These are phyloP conservation scores for Coniophora puteana DNA, from an alignment of 1,284 basidiomycete genomes.

Conservation along the genomic window DNA sequence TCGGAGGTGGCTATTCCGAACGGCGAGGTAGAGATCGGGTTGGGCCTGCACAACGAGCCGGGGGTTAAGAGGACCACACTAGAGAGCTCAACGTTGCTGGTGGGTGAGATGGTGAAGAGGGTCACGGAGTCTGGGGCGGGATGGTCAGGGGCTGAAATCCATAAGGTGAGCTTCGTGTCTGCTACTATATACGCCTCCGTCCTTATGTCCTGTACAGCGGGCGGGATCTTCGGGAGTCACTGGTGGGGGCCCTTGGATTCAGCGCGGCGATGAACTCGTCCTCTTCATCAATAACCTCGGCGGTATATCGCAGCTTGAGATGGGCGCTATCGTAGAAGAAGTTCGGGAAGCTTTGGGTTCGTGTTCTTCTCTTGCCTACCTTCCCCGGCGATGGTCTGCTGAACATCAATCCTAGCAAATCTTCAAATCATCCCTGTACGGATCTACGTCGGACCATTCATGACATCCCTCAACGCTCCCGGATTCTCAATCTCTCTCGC, in stretches of 20 bases:
- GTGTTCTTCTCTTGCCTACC: constrained; percentile 6
- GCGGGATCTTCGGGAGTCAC: background rate
- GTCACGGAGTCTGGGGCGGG: constrained; percentile 19
- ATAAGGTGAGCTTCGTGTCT: constrained; percentile 4
- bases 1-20: constrained; percentile 10
- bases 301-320: constrained; percentile 50
- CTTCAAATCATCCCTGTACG: constrained; percentile 26
- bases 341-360: constrained; percentile 38
- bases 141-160: constrained; percentile 12
- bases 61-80: constrained; percentile 40
- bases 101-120: constrained; percentile 37
- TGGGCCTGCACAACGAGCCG: constrained; percentile 58
- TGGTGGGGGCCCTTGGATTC: constrained; percentile 13
- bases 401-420: background rate
- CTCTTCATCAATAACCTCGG: constrained; percentile 55
- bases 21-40: constrained; percentile 39
- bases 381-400: background rate
- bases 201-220: background rate
- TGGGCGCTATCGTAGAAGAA: constrained; percentile 45
- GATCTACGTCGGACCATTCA: constrained; percentile 36
- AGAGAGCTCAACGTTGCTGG: constrained; percentile 23
- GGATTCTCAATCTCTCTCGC: constrained; percentile 41
- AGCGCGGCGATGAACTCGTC: constrained; percentile 30
- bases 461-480: constrained; percentile 43
- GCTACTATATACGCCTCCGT: background rate